Percentiles rank a stretch among this genome's conserved stretches.
Evolutionary conservation across 1,284 basidiomycete genomes (phyloP).

Genomic region (Marasmius tenuissimus): DNA sequence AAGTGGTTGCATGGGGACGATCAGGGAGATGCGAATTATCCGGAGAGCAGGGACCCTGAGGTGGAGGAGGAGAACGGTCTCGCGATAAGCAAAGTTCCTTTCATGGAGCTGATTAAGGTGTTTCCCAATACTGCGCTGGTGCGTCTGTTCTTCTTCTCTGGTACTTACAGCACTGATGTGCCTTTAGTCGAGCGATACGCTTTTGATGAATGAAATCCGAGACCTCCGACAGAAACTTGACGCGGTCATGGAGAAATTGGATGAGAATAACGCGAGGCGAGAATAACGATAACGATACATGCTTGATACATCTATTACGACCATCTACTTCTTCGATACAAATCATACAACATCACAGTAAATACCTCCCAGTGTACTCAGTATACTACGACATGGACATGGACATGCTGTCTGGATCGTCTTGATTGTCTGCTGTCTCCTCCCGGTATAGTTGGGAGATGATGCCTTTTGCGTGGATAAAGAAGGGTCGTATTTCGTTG

Average conservation of each 20-base stretch:
- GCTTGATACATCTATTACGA: background rate
- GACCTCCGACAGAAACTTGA: conserved; percentile 8
- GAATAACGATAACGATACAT: background rate
- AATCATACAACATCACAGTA: too few relatives aligned
- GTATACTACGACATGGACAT: background rate
- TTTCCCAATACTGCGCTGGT: conserved; percentile 81
- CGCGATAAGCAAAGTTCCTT: conserved; percentile 74
- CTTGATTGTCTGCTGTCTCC: conserved; percentile 12
- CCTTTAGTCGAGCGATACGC: conserved; percentile 7
- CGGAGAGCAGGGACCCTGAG: conserved; percentile 55
- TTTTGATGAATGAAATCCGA: conserved; percentile 7
- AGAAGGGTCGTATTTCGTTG: conserved; percentile 89
- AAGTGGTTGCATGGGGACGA: conserved; percentile 66
- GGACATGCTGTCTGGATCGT: background rate
- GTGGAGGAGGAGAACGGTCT: conserved; percentile 61
- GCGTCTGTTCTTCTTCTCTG: conserved; percentile 21
- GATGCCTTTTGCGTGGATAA: conserved; percentile 48
- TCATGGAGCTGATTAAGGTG: conserved; percentile 70
- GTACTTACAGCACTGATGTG: conserved; percentile 10
- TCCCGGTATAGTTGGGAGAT: conserved; percentile 42
- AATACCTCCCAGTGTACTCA: background rate
- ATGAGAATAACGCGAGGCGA: background rate
- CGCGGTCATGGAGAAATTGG: conserved; percentile 5
- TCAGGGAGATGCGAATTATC: conserved; percentile 66
- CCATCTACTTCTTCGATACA: too few relatives aligned